Evolutionary conservation across 805 yeast genomes (phyloP).

Genomic region (Metschnikowia chrysomelidarum): DNA sequence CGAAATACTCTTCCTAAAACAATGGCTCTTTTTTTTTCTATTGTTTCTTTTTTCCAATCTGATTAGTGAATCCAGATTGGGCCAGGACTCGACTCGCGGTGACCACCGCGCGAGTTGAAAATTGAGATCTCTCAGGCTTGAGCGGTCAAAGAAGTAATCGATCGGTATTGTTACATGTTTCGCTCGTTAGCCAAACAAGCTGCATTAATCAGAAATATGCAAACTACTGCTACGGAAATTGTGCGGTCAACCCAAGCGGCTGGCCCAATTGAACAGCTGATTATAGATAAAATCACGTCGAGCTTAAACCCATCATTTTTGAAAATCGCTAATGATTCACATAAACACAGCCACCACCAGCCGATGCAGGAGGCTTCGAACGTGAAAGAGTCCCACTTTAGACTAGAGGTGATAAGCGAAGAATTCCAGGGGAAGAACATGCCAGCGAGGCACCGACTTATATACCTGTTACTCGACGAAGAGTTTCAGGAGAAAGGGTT

Average conservation of each 20-base stretch:
- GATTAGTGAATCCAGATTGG: no score
- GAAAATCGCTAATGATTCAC: slow-evolving; percentile 74
- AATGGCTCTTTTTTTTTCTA: no score
- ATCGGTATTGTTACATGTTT: no score
- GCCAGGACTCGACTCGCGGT: no score
- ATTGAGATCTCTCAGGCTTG: no score
- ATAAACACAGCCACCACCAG: slow-evolving; percentile 84
- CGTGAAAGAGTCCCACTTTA: slow-evolving; percentile 77
- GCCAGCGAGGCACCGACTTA: slow-evolving; percentile 75
- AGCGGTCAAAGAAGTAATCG: no score
- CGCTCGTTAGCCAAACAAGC: slow-evolving; percentile 1
- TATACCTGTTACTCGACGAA: slow-evolving; percentile 66
- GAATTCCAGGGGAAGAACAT: slow-evolving; percentile 60
- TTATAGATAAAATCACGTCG: slow-evolving; percentile 42
- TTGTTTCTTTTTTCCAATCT: no score
- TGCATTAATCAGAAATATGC: slow-evolving; percentile 10
- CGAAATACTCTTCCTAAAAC: no score
- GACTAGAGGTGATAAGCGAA: slow-evolving; percentile 69
- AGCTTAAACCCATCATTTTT: slow-evolving; percentile 46
- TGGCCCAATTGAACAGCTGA: slow-evolving; percentile 51
- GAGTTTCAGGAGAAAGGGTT: slow-evolving; percentile 71
- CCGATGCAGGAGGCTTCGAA: slow-evolving; percentile 75
- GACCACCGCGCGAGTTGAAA: no score
- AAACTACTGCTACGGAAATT: slow-evolving; percentile 6
- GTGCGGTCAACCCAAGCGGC: slow-evolving; percentile 21